Conservation (phyloP, 345 rosid species). For the Stellera chamaejasme region DNA sequence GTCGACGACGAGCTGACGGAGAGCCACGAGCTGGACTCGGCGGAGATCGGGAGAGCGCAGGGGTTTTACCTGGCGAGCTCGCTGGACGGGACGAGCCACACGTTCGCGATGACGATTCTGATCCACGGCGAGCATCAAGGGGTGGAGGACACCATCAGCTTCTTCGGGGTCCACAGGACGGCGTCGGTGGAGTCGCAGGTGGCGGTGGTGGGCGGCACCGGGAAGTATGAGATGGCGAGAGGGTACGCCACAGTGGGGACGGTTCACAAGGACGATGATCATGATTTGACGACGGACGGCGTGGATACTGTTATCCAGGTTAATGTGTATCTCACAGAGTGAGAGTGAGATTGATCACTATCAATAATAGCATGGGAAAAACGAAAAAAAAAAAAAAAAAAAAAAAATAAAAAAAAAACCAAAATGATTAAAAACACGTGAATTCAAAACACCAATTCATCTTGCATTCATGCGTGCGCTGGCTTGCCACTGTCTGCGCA, state of each 20-base stretch:
- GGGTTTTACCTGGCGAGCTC: slow-evolving; percentile 94
- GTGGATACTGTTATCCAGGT: slow-evolving; percentile 68
- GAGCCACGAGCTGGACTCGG: slow-evolving; percentile 74
- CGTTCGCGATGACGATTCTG: slow-evolving; percentile 53
- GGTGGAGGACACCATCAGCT: slow-evolving; percentile 52
- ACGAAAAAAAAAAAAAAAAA: too few relatives aligned
- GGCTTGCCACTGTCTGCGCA: too few relatives aligned
- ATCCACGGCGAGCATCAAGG: slow-evolving; percentile 40
- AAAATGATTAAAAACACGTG: too few relatives aligned
- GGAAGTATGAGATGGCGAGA: slow-evolving; percentile 62
- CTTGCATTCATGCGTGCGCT: too few relatives aligned
- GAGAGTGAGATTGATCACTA: neutral
- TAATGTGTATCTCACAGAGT: slow-evolving; percentile 47
- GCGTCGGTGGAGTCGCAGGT: slow-evolving; percentile 59
- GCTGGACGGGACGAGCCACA: slow-evolving; percentile 83
- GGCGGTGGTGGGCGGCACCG: slow-evolving; percentile 78
- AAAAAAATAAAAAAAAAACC: too few relatives aligned
- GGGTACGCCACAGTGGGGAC: slow-evolving; percentile 73
- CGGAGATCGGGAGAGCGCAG: slow-evolving; percentile 66
- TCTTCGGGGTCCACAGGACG: slow-evolving; percentile 84
- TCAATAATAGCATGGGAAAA: too few relatives aligned
- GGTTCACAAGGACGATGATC: slow-evolving; percentile 57
- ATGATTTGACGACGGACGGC: slow-evolving; percentile 52
- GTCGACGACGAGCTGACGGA: slow-evolving; percentile 79
- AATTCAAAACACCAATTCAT: too few relatives aligned